Base-by-base conservation (phyloP, 2,329 filamentous ascomycete genomes). In the Monosporascus sp. region DNA sequence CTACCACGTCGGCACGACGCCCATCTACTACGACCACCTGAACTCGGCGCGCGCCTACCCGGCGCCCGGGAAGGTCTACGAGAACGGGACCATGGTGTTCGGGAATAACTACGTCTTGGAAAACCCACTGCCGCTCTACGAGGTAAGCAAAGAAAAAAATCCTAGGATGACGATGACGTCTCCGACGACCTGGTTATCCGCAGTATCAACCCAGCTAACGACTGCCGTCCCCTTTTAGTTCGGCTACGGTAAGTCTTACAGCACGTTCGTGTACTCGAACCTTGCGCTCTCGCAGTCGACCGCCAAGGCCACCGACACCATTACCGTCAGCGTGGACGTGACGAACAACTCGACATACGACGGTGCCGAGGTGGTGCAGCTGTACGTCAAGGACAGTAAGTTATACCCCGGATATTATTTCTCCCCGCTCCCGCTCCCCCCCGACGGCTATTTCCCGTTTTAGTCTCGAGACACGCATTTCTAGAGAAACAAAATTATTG, bases 1-100 rank as follows among this genome's bases (percentile, higher is more conserved):
- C 0, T 78, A 81, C 54, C 81, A 84, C 56, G 79, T 89, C 17
- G 86, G 86, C 24, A 84, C 82, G 1, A 74, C 84, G 0, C 87
- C 87, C 0, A 76, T 86, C 50, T 89, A 85, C 73, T 90, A 90
- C 65, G 85, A 90, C 64, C 85, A 87, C 67, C 72, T 87, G 46
- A 89, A 89, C 70, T 86, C 83, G 0, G 86, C 79, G 0, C 79
- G 86, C 4, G 66, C 70, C 17, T 73, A 66, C 22, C 74, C 76
- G 7, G 78, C 83, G 41, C 74, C 81, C 0, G 85, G 86, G 0
- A 68, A 70, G 1, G 69, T 76, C 1, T 72, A 78, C 51, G 66
- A 72, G 2, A 84, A 88, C 55, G 84, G 84, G 2, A 84, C 80
- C 0, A 67, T 88, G 48, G 70, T 77, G 3, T 88, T 88, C 59